Base-by-base conservation (phyloP, 2,329 filamentous ascomycete genomes). In the Endocalyx cinctus region DNA sequence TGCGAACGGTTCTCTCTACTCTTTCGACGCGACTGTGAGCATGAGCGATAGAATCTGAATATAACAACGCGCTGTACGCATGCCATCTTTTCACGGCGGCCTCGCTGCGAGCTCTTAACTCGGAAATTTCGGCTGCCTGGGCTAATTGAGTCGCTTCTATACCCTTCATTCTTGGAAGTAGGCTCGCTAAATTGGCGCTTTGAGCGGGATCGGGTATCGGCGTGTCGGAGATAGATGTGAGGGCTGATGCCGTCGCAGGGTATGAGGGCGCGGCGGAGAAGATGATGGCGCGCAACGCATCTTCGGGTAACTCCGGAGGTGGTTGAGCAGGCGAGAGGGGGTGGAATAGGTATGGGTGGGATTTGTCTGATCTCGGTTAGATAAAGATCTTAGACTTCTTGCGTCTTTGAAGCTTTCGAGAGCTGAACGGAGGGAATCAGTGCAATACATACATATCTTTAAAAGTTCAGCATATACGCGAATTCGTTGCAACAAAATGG, bases 61-160 rank as follows among this genome's bases (percentile, higher is more conserved):
- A 77, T 10, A 73, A 72, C 29, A 94, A 64, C 27, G 92, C 69
- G 4, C 79, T 77, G 16, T 76, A 65, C 55, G 88, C 80, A 59
- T 90, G 88, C 82, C 87, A 94, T 22, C 67, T 60, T 44, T 81
- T 72, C 38, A 87, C 60, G 16, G 74, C 63, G 42, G 58, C 57
- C 58, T 79, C 84, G 62, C 74, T 89, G 44, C 70, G 72, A 41
- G 62, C 72, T 54, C 77, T 72, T 53, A 84, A 69, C 55, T 74
- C 74, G 15, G 72, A 74, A 41, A 85, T 74, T 56, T 82, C 77
- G 29, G 69, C 67, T 25, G 59, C 68, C 57, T 87, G 82, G 12
- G 74, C 69, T 14, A 72, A 55, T 50, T 87, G 83, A 4, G 71
- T 72, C 0, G 70, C 67, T 42, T 77, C 73, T 13, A 78, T 60